phyloP scores from a whole-genome alignment of 352 stramenopile genomes.

The Phytophthora megakarya region DNA sequence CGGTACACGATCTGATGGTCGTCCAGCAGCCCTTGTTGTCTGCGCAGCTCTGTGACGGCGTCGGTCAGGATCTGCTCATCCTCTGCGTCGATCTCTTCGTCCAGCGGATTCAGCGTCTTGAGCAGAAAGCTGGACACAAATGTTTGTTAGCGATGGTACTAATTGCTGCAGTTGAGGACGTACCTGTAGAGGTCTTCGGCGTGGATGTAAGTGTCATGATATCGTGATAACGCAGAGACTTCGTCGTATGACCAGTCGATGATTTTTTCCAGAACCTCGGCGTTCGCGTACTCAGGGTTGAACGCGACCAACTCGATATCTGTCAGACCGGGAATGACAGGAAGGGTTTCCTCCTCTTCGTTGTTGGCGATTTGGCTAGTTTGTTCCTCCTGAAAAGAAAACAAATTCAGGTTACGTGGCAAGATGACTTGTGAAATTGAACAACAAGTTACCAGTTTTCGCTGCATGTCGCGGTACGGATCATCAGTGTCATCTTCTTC shows the following conservation, averaged over 20 bases:
- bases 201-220: conserved; percentile 56
- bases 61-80: conserved; percentile 43
- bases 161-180: background rate
- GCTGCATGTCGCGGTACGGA: conserved; percentile 13
- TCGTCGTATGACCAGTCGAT: conserved; percentile 73
- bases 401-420: background rate
- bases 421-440: background rate
- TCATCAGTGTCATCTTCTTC: conserved; percentile 2
- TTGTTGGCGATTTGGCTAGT: background rate
- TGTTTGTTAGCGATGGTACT: background rate
- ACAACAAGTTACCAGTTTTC: conserved; percentile 18
- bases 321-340: conserved; percentile 41
- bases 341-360: conserved; percentile 20
- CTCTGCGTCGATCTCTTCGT: conserved; percentile 52
- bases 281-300: conserved; percentile 60
- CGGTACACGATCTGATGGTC: conserved; percentile 50
- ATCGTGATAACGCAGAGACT: conserved; percentile 39
- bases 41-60: conserved; percentile 42
- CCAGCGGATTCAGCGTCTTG: conserved; percentile 59
- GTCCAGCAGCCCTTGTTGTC: conserved; percentile 50
- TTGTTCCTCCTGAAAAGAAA: background rate
- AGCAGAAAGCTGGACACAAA: conserved; percentile 47
- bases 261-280: conserved; percentile 49
- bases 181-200: conserved; percentile 59
- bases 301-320: conserved; percentile 62